Evolutionary conservation across 164 flowering plant genomes (phyloP), one percentile per base, ranked within the genome.

Genomic region (Macadamia tetraphylla): DNA sequence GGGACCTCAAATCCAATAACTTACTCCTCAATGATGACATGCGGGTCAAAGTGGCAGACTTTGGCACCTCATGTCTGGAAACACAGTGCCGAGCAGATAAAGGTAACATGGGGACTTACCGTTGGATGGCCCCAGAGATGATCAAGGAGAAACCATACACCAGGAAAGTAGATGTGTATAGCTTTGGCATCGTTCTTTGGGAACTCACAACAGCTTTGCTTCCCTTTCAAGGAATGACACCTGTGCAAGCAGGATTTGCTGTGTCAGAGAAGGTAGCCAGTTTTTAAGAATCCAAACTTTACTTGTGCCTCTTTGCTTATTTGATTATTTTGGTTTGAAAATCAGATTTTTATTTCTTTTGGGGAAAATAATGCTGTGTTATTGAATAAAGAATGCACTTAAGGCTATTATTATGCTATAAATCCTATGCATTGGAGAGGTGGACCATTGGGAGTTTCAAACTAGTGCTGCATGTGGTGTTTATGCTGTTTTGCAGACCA

Each of bases 51-150:
- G 97, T 94, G 9, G 98, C 92, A 42, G 98, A 94, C 81, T 94
- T 94, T 73, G 98, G 98, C 2, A 91, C 92, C 6, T 89, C 98
- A 0, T 91, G 98, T 70, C 78, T 89, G 53, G 98, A 94, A 67
- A 88, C 97, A 6, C 91, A 88, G 66, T 84, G 91, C 73, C 81
- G 52, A 35, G 86, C 84, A 63, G 60, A 87, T 8, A 89, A 89
- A 71, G 98, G 94, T 10, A 86, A 89, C 77, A 88, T 77, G 88
- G 97, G 98, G 67, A 94, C 98, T 57, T 94, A 94, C 57, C 91
- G 98, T 6, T 94, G 98, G 98, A 94, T 94, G 98, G 97, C 98
- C 1, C 98, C 98, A 0, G 98, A 94, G 78, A 94, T 94, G 98
- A 87, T 94, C 73, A 89, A 87, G 81, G 96, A 87, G 73, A 94